Evolutionary conservation across 805 yeast species (phyloP), one percentile per base, ranked within the genome.

Genomic region (Candida stauntonica): DNA sequence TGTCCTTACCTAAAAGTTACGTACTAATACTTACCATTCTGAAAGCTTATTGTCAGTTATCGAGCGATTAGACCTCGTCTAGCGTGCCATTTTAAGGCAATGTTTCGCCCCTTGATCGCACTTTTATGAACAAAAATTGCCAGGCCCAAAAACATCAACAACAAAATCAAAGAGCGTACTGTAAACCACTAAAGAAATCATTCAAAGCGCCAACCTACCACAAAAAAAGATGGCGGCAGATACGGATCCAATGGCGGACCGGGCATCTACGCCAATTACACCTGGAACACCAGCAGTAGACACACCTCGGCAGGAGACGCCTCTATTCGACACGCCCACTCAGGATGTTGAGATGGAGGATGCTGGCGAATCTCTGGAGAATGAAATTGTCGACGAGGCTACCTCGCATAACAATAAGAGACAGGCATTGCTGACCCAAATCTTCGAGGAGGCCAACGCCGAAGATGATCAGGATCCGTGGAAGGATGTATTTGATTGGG

Each of bases 281-380:
- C n/a, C 29, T 7, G 29, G 29, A 8, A 26, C 29, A 9, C 29
- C 29, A 14, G 14, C 13, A 7, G 29, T 17, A 23, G 20, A 35
- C 17, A 16, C 31, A 29, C 31, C 29, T 9, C 29, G 15, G 31
- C 29, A 35, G 24, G 12, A n/a, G n/a, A 7, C 7, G 33, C 27
- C 11, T 30, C 33, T 6, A n/a, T n/a, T n/a, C n/a, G n/a, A n/a
- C n/a, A n/a, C n/a, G n/a, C n/a, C n/a, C n/a, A n/a, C n/a, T n/a
- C n/a, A n/a, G n/a, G 46, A 45, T 13, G 44, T 42, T 17, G 42
- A 35, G 17, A 47, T 44, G 45, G 17, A 18, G 2, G 44, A 42
- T 26, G 27, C 24, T 28, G 31, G 20, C 15, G 37, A 30, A 18
- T n/a, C n/a, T n/a, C n/a, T n/a, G n/a, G 17, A 20, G n/a, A 8